Conservation (phyloP, 306 rosid species). For the Cicer yamashitae region DNA sequence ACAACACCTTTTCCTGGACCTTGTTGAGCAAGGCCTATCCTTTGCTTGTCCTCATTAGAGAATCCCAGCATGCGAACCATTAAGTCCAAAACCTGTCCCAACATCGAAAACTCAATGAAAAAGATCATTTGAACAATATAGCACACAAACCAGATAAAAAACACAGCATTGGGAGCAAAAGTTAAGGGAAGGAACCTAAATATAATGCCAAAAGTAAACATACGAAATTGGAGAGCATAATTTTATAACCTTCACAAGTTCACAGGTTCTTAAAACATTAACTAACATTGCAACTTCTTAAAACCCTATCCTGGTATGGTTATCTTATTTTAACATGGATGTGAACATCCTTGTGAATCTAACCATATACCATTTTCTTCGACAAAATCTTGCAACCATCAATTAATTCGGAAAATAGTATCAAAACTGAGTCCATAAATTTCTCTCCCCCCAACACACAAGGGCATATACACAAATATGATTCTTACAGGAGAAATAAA, state of each 20-base stretch:
- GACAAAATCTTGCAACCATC: background rate
- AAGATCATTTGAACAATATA: slow-evolving; percentile 18
- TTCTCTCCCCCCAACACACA: background rate
- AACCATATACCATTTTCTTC: slow-evolving; percentile 9
- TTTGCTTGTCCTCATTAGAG: slow-evolving; percentile 87
- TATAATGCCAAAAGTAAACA: slow-evolving; percentile 1
- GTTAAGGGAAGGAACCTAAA: slow-evolving; percentile 19
- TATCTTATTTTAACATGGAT: slow-evolving; percentile 10
- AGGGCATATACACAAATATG: background rate
- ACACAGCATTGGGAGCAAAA: slow-evolving; percentile 27
- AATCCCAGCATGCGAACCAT: slow-evolving; percentile 99
- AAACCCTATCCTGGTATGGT: slow-evolving; percentile 4
- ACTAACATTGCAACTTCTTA: slow-evolving; percentile 3
- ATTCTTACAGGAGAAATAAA: slow-evolving; percentile 10
- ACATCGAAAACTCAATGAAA: slow-evolving; percentile 39
- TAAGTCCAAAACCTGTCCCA: slow-evolving; percentile 83
- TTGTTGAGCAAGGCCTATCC: slow-evolving; percentile 89
- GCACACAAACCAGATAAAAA: background rate
- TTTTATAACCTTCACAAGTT: background rate
- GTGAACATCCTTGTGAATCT: slow-evolving; percentile 8
- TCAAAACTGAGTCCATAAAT: slow-evolving; percentile 10
- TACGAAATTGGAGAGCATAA: slow-evolving; percentile 25
- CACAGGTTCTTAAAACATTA: slow-evolving; percentile 3
- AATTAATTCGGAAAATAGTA: slow-evolving; percentile 16
- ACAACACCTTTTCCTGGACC: slow-evolving; percentile 94